phyloP scores from a whole-genome alignment of 2,329 filamentous ascomycete species.

The Monilinia fructigena region DNA sequence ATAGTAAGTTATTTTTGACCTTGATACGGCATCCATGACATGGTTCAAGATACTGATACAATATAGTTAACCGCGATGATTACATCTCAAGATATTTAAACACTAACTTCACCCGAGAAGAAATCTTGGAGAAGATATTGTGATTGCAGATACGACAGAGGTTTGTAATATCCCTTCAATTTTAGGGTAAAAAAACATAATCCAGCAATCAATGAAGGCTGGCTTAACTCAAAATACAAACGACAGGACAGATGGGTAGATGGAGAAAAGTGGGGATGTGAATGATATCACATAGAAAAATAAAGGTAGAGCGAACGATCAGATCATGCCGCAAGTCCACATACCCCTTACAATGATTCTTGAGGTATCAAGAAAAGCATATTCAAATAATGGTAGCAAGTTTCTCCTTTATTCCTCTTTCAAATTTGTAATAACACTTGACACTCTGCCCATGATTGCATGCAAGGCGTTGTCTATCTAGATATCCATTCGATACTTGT shows the following conservation, averaged over 20 bases:
- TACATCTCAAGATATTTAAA: slow-evolving; percentile 74
- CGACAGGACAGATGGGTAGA: background rate
- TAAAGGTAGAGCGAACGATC: background rate
- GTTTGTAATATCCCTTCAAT: background rate
- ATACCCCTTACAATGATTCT: background rate
- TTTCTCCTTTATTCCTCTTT: no score
- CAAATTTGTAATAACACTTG: no score
- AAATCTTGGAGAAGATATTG: slow-evolving; percentile 35
- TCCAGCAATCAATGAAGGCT: background rate
- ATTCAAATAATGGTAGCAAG: no score
- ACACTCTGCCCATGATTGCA: no score
- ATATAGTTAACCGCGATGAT: slow-evolving; percentile 73
- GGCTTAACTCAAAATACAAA: no score
- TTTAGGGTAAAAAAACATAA: rapidly evolving
- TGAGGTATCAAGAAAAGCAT: no score
- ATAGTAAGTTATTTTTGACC: slow-evolving; percentile 59
- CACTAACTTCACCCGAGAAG: slow-evolving; percentile 55
- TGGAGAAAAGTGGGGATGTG: background rate
- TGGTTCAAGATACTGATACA: background rate
- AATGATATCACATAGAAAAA: background rate
- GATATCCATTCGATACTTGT: no score
- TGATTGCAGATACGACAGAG: slow-evolving; percentile 21
- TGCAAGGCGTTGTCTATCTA: no score
- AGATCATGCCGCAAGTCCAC: background rate
- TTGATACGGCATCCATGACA: background rate